Base-by-base conservation (phyloP, 306 rosid genomes). In the Medicago ruthenica region DNA sequence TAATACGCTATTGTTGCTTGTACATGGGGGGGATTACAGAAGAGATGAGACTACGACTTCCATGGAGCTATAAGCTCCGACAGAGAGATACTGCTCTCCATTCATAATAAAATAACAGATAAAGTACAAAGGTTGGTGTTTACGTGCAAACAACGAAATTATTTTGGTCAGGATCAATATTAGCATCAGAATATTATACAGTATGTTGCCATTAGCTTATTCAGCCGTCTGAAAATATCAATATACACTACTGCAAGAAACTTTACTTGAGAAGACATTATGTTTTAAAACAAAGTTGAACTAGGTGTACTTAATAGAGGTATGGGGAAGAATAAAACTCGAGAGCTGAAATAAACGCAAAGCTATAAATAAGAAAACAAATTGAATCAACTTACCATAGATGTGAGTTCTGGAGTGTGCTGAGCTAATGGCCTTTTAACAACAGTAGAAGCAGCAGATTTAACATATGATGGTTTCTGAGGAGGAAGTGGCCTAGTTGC, bases 401-500 rank as follows among this genome's bases (percentile, higher is more conserved):
- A 77, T 44, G 98, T 96, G 68, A 96, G 99, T 79, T 96, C 99
- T 50, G 99, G 99, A 76, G 97, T 96, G 88, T 96, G 99, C 90
- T 96, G 99, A 74, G 99, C 99, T 47, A 96, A 83, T 55, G 99
- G 99, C 74, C 96, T 87, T 86, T 90, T 96, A 73, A 96, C 96
- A 75, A 96, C 99, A 37, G 99, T 96, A 71, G 99, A 91, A 47
- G 97, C 98, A 68, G 99, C 99, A 75, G 97, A 92, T 79, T 96
- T 96, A 31, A 96, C 86, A 90, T 90, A 92, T 2, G 99, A 96
- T 42, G 98, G 99, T 84, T 88, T 96, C 76, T 85, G 98, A 55
- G 90, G 88, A 45, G 53, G 92, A 57, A 73, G 69, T 16, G 72
- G 82, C 84, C 82, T 82, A 44, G 17, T 48, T 80, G 84, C 83